Evolutionary conservation across 768 basidiomycete genomes (phyloP).

Genomic region (Trametes meyenii): DNA sequence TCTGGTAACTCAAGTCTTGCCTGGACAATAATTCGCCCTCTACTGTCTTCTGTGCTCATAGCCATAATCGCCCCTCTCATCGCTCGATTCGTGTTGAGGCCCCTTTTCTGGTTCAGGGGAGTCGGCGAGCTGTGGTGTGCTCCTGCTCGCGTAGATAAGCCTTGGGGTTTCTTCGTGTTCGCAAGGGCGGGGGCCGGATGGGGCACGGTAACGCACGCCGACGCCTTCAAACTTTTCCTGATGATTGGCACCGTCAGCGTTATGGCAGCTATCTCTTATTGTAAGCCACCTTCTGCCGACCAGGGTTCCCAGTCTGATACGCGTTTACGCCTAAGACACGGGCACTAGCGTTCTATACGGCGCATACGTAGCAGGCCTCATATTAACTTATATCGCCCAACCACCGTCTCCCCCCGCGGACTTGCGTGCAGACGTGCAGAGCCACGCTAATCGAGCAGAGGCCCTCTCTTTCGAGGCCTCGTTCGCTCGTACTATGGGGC

Average conservation of each 20-base stretch:
- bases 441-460: background rate
- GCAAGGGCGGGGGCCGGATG: slow-evolving; percentile 4
- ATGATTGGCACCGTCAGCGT: slow-evolving; percentile 44
- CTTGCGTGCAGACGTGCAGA: background rate
- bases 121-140: slow-evolving; percentile 30
- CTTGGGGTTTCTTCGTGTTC: slow-evolving; percentile 9
- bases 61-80: slow-evolving; percentile 43
- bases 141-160: slow-evolving; percentile 15
- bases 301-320: background rate
- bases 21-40: slow-evolving; percentile 50
- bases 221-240: slow-evolving; percentile 33
- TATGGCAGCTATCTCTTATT: slow-evolving; percentile 51
- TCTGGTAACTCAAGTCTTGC: slow-evolving; percentile 5
- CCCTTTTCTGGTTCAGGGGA: slow-evolving; percentile 26
- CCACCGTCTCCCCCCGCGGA: background rate
- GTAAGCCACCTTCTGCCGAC: slow-evolving; percentile 26
- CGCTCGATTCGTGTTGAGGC: slow-evolving; percentile 30
- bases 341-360: slow-evolving; percentile 66
- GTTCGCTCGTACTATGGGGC: slow-evolving; percentile 33
- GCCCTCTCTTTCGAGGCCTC: slow-evolving; percentile 25
- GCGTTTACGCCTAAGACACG: slow-evolving; percentile 27
- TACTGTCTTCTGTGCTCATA: slow-evolving; percentile 58
- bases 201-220: slow-evolving; percentile 29
- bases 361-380: slow-evolving; percentile 60
- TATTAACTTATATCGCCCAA: slow-evolving; percentile 42